These are phyloP conservation scores for Cryphonectria parasitica DNA, from an alignment of 2,329 filamentous ascomycete species.

Conservation along the genomic window DNA sequence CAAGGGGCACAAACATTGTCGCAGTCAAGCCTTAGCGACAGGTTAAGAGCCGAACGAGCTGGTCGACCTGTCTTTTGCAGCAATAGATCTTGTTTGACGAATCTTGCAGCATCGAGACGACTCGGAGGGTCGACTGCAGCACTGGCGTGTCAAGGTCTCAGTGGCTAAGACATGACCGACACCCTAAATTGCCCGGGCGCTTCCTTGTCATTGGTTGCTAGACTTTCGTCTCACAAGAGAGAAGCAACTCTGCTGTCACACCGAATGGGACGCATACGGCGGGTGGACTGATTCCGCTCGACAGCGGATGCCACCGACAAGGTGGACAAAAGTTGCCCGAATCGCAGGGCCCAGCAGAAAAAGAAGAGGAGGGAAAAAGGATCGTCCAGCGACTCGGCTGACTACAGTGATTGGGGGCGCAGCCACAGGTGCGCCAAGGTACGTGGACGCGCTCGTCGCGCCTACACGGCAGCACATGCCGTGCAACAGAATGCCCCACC, in stretches of 20 bases:
- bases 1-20: conserved; percentile 4
- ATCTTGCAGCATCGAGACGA: conserved; percentile 15
- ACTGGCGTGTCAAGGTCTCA: conserved; percentile 2
- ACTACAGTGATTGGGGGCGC: conserved; percentile 11
- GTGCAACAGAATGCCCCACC: conserved; percentile 21
- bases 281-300: background rate
- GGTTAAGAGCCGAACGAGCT: background rate
- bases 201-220: conserved; percentile 7
- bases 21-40: background rate
- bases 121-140: background rate
- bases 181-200: background rate
- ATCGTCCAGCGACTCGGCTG: background rate
- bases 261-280: background rate
- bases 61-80: conserved; percentile 14
- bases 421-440: conserved; percentile 11
- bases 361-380: too few species aligned
- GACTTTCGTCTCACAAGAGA: conserved; percentile 20
- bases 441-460: conserved; percentile 14
- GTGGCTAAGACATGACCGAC: background rate
- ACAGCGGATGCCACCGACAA: background rate
- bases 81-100: conserved; percentile 3
- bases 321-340: background rate
- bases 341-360: background rate
- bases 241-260: background rate
- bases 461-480: conserved; percentile 14